Evolutionary conservation across 441 rosid genomes (phyloP), one percentile per base, ranked within the genome.

Genomic region (Erodium texanum): DNA sequence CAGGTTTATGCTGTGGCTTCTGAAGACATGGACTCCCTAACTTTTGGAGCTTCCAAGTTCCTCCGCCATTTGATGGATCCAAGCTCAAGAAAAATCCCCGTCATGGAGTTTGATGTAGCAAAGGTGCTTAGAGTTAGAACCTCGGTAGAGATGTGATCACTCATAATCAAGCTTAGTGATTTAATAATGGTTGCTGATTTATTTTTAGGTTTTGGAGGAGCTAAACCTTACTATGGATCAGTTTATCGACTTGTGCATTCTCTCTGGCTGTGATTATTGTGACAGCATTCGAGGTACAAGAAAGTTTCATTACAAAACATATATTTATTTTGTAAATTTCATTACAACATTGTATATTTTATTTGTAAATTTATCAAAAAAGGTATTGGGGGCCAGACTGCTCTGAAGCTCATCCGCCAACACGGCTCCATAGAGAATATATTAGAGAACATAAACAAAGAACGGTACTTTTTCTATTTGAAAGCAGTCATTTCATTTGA

Each of bases 11-110:
- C 87, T 24, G 97, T 94, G 72, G 99, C 99, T 76, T 94, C 97
- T 69, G 99, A 94, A 83, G 99, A 94, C 77, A 94, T 94, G 99
- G 99, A 94, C 68, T 94, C 97, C 71, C 84, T 94, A 67, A 94
- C 97, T 63, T 94, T 91, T 81, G 97, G 97, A 68, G 90, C 97
- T 79, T 80, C 96, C 50, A 91, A 78, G 56, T 94, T 94, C 84
- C 96, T 94, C 74, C 96, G 97, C 70, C 99, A 91, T 82, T 79
- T 94, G 81, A 94, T 94, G 99, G 99, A 89, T 80, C 96, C 99
- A 65, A 94, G 97, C 80, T 91, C 97, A 29, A 87, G 92, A 86
- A 94, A 94, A 79, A 65, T 87, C 64, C 97, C 97, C 3, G 96
- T 94, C 73, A 91, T 91, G 96, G 99, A 94, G 81, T 94, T 94